Base-by-base conservation (phyloP, 192 early-diverging fungal species). In the Pilaira anomala region DNA sequence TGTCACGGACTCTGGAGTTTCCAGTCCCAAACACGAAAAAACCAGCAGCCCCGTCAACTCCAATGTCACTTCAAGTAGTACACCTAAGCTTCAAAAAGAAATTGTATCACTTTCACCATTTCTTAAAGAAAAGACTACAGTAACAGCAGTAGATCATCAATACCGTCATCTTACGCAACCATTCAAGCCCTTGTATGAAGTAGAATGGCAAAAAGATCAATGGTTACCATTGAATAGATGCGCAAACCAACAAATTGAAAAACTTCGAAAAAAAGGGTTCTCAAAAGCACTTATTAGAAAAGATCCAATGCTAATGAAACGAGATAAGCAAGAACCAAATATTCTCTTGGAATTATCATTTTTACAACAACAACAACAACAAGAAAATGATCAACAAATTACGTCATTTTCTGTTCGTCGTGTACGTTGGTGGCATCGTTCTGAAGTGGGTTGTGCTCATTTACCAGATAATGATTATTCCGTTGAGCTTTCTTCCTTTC, bases 191-290 rank as follows among this genome's bases (percentile, higher is more conserved):
- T 6, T 58, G 3, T 58, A 58, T 41, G 56, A 58, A 22, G 36
- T 58, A 8, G 21, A 58, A 42, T 25, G 36, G 36, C 56, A 58
- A 25, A 39, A 58, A 22, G 36, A 58, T n/a, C 56, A 58, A 42
- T 58, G 56, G 56, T 7, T 58, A 21, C 56, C 40, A 16, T 22
- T 58, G 11, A 21, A 58, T 1, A 6, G 25, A 4, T 13, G 21
- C 16, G 41, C 56, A 19, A 58, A 39, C 40, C 22, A 42, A 36
- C 40, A 58, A 24, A 58, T 58, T 42, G 56, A 58, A 42, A 11
- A 12, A 14, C 22, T 58, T 16, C 22, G 40, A 24, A 36, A 40
- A 4, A 36, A 39, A 7, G 56, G 56, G 22, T 58, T 58, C 14
- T 39, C 39, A 14, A 39, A 22, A 25, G 36, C 41, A 6, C 29